Percentiles rank a stretch among this genome's conserved stretches.
phyloP scores from a whole-genome alignment of 495 filamentous ascomycete species.

The Stereocaulon alpinum region DNA sequence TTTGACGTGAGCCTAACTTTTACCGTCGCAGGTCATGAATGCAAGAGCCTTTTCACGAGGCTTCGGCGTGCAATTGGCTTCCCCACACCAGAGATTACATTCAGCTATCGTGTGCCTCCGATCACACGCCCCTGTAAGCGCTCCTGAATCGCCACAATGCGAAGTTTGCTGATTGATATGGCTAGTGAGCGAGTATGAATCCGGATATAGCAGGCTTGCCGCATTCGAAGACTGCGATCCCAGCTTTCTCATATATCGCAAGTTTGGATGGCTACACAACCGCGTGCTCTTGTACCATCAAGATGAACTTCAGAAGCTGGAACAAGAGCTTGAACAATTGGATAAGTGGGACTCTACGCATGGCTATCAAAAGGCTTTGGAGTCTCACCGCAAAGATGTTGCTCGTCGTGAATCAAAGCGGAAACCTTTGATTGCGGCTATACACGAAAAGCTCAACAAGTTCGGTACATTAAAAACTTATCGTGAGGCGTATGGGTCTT shows the following conservation, averaged over 20 bases:
- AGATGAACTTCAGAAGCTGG: slow-evolving; percentile 28
- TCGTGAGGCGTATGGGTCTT: no score
- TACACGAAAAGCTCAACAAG: slow-evolving; percentile 52
- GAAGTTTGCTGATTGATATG: no score
- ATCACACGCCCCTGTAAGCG: no score
- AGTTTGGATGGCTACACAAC: slow-evolving; percentile 30
- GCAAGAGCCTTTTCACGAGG: no score
- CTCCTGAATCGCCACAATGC: no score
- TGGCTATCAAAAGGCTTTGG: slow-evolving; percentile 2
- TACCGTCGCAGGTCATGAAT: no score
- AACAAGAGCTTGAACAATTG: slow-evolving; percentile 26
- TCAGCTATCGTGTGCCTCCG: no score
- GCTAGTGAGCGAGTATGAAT: slow-evolving; percentile 27
- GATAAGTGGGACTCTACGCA: slow-evolving; percentile 18
- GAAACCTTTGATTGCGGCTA: slow-evolving; percentile 49
- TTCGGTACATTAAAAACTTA: slow-evolving; percentile 43
- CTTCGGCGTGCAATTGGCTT: no score
- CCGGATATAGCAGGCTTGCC: slow-evolving; percentile 31
- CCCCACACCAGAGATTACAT: no score
- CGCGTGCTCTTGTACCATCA: slow-evolving; percentile 29
- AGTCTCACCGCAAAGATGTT: slow-evolving; percentile 13
- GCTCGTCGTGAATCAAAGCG: slow-evolving; percentile 24
- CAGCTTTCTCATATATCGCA: slow-evolving; percentile 30
- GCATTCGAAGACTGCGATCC: slow-evolving; percentile 28
- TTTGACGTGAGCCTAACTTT: no score